Base-by-base conservation (phyloP, 257 asterid genomes). In the Scutellaria barbata region DNA sequence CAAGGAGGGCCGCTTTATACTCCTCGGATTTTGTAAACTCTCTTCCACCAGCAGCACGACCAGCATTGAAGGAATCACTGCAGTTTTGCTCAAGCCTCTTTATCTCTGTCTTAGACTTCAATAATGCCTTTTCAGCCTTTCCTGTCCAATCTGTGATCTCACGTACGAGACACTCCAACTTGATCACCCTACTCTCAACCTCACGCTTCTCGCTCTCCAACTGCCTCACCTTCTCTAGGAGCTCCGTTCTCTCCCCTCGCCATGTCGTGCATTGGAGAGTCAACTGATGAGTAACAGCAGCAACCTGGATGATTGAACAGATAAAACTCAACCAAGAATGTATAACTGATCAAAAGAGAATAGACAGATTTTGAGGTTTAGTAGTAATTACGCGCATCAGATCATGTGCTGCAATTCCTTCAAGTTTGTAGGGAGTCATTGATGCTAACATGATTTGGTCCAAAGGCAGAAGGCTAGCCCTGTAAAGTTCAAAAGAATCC, bases 21-120 rank as follows among this genome's bases (percentile, higher is more conserved):
- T 55, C 56, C 3, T 55, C 65, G 46, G 66, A 55, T 4, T 8
- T 56, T 41, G 46, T 17, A 16, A 69, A 20, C 74, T 69, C 66
- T 1, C 10, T 56, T 35, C 43, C 50, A 8, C 66, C 74, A 1
- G 56, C 66, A 8, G 66, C 57, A 12, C 65, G 74, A 12, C 74
- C 74, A 5, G 74, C 74, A 1, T 55, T n/a, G 46, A 69, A 69
- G 0, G 73, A 68, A 0, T 40, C 52, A 3, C 2, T 4, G 63
- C 64, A 45, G 1, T 40, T 13, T 17, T 56, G 17, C 35, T n/a
- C 65, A 5, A 69, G 74, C 46, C 65, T 69, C 74, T 69, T 61
- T 0, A 69, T n/a, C 65, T 54, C 65, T 1, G 5, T 4, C 18
- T 69, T 54, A 6, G 65, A 20, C 74, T 69, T 69, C 12, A 55